Evolutionary conservation across 2,329 filamentous ascomycete species (phyloP).

Genomic region (Canariomyces notabilis): DNA sequence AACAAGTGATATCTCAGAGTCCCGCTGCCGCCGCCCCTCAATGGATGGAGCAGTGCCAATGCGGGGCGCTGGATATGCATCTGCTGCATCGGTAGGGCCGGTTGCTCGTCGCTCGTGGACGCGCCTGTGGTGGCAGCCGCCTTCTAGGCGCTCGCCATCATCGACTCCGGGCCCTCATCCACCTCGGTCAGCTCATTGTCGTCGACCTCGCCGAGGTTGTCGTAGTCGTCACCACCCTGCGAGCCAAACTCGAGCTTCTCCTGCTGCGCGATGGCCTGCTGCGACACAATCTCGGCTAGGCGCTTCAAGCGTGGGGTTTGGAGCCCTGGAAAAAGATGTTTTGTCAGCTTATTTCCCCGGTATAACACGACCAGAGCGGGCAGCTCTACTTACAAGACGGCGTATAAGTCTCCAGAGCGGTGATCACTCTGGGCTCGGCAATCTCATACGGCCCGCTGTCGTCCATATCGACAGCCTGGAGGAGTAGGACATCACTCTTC

Average conservation of each 20-base stretch:
- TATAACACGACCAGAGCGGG: neutral
- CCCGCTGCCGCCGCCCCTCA: conserved; percentile 5
- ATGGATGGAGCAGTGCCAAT: conserved; percentile 25
- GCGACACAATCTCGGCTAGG: conserved; percentile 95
- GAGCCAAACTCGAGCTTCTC: conserved; percentile 67
- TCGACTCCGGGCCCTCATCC: conserved; percentile 14
- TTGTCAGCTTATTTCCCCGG: conserved; percentile 12
- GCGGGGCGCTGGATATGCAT: conserved; percentile 23
- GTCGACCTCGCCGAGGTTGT: conserved; percentile 32
- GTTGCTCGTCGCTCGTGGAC: conserved; percentile 1
- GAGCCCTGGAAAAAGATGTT: conserved; percentile 65
- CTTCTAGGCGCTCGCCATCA: conserved; percentile 33
- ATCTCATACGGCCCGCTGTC: conserved; percentile 98
- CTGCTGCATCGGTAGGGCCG: neutral
- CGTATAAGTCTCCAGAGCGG: conserved; percentile 94
- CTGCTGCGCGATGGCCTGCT: conserved; percentile 92
- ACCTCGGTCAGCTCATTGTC: conserved; percentile 19
- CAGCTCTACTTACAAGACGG: conserved; percentile 80
- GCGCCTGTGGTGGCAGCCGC: conserved; percentile 22
- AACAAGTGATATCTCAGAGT: conserved; percentile 7
- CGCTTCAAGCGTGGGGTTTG: conserved; percentile 94
- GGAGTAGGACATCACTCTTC: conserved; percentile 91
- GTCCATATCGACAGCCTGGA: conserved; percentile 97
- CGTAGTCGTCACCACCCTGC: conserved; percentile 41
- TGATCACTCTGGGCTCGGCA: conserved; percentile 92